phyloP scores from a whole-genome alignment of 352 stramenopile genomes.

The Pythium dissotocum region DNA sequence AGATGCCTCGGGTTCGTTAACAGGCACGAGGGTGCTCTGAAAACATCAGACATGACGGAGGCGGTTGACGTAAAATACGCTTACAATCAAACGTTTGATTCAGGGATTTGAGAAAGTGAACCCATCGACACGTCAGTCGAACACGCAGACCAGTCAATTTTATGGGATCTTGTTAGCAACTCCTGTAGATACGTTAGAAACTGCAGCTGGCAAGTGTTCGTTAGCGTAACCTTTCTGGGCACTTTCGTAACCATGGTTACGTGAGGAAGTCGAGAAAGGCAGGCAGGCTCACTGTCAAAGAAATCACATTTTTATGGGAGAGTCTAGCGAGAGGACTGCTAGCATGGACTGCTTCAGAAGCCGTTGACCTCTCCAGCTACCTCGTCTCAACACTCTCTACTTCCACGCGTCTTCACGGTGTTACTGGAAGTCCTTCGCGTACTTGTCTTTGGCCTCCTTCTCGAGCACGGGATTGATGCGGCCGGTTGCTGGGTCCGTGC shows the following conservation, averaged over 20 bases:
- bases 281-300: background rate
- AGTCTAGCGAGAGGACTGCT: background rate
- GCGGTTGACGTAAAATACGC: slow-evolving; percentile 14
- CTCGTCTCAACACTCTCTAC: background rate
- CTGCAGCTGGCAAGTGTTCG: background rate
- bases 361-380: background rate
- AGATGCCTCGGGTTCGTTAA: slow-evolving; percentile 7
- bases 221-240: background rate
- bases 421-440: slow-evolving; percentile 86
- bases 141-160: slow-evolving; percentile 10
- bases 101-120: slow-evolving; percentile 11
- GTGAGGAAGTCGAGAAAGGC: background rate
- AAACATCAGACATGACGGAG: slow-evolving; percentile 10
- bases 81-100: slow-evolving; percentile 30
- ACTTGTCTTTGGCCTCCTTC: slow-evolving; percentile 95
- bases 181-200: background rate
- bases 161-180: slow-evolving; percentile 2
- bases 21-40: slow-evolving; percentile 4
- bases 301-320: background rate
- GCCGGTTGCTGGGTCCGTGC: slow-evolving; percentile 96
- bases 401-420: background rate
- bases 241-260: background rate
- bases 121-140: slow-evolving; percentile 8
- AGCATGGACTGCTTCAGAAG: background rate
- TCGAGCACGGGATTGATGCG: slow-evolving; percentile 93